Evolutionary conservation across 306 rosid genomes (phyloP).

Genomic region (Begonia fuchsioides): DNA sequence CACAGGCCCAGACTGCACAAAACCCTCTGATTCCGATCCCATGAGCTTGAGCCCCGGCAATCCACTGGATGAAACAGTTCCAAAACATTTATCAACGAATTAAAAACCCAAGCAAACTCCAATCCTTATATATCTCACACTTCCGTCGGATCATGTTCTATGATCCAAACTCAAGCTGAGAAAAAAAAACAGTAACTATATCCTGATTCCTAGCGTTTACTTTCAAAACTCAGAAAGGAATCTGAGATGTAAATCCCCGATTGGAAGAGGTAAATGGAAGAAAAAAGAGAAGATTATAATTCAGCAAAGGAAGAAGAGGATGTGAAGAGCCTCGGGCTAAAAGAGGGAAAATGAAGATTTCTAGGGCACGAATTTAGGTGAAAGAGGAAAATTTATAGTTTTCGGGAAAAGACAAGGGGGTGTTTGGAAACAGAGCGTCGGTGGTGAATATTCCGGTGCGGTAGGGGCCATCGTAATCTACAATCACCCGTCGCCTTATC

Average conservation of each 20-base stretch:
- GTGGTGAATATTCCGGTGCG: conserved; percentile 69
- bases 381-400: conserved; percentile 77
- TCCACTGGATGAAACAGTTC: conserved; percentile 40
- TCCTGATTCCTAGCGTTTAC: neutral
- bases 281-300: conserved; percentile 4
- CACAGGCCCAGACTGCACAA: conserved; percentile 25
- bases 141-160: conserved; percentile 3
- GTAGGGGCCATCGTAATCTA: conserved; percentile 14
- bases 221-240: neutral
- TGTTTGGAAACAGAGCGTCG: conserved; percentile 27
- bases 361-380: conserved; percentile 65
- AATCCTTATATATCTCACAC: neutral
- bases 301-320: conserved; percentile 20
- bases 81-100: conserved; percentile 42
- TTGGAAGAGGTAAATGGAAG: conserved; percentile 11
- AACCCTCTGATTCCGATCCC: conserved; percentile 58
- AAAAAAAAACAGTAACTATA: conserved; percentile 5
- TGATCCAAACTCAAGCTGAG: conserved; percentile 12
- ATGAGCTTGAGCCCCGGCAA: conserved; percentile 33
- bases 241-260: neutral
- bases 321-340: conserved; percentile 50
- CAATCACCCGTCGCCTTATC: conserved; percentile 38
- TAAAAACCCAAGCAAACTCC: conserved; percentile 3
- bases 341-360: conserved; percentile 20
- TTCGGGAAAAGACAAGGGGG: conserved; percentile 72